Base-by-base conservation (phyloP, 2,329 filamentous ascomycete genomes). In the Rhynchosporium agropyri region DNA sequence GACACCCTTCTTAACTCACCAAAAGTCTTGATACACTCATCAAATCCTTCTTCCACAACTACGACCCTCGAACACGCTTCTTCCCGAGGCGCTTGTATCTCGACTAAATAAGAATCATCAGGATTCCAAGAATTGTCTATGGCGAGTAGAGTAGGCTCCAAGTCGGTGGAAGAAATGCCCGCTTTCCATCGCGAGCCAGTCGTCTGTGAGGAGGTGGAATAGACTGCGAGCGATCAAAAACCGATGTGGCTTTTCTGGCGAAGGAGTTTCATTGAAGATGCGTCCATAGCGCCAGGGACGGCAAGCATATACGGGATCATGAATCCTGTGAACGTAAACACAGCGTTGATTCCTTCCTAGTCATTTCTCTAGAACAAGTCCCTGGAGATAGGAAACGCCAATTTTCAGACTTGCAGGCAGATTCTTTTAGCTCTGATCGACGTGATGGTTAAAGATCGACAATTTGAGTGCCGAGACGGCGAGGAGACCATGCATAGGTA, bases 391-490 rank as follows among this genome's bases (percentile, higher is more conserved):
- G 65, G 62, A 1, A 69, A 48, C 12, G 63, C 65, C 4, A 48
- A 28, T 53, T 55, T 51, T 69, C 61, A 8, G 53, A 46, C 3
- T 10, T 26, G 7, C 60, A 40, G 12, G 67, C 67, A 8, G 38
- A 56, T 7, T 20, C 50, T 8, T 56, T 10, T 5, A 69, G 55
- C 15, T 67, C 65, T 2, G 45, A 15, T 43, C 40, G 58, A 2
- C 15, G 61, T 46, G 5, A 5, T 0, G 72, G 68, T 5, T 64
- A 62, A 68, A 61, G 9, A 67, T 71, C 50, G 73, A 71, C 10
- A 69, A 57, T 42, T 69, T 64, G n/a, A 68, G 40, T 1, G 67
- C 67, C 3, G 67, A 66, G 40, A 74, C 65, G 12, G 73, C 76
- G 15, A 76, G 68, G 9, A 74, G 28, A 3, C 66, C 66, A 26